A percentile compares a stretch with the other conserved stretches of the same genome.
Evolutionary conservation across 78 protist genomes (phyloP).

Genomic region (Polysphondylium violaceum): DNA sequence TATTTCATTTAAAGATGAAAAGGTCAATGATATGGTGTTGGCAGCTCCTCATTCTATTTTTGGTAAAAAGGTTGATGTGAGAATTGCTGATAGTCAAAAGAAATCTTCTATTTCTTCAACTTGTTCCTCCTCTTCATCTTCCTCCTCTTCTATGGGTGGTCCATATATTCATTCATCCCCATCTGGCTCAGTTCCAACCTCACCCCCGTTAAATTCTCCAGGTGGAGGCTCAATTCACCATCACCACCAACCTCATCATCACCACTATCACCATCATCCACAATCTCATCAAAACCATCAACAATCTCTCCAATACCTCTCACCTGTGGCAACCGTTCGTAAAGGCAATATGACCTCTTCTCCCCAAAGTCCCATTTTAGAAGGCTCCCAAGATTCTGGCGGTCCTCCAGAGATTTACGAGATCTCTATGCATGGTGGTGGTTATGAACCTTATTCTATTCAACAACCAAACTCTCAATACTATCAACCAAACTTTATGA

Average conservation of each 20-base stretch:
- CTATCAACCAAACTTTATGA: constrained; percentile 9
- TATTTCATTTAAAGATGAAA: constrained; percentile 44
- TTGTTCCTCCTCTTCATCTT: neutral
- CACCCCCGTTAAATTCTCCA: neutral
- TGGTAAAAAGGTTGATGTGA: constrained; percentile 67
- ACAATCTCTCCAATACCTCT: neutral
- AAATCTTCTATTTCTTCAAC: neutral
- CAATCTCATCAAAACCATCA: too few species aligned
- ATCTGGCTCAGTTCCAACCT: neutral
- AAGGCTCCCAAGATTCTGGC: neutral
- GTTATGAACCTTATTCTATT: neutral
- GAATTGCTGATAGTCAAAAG: constrained; percentile 63
- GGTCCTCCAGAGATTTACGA: neutral
- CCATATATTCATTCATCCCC: too few species aligned
- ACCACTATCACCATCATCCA: constrained; percentile 4
- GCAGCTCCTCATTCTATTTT: constrained; percentile 10
- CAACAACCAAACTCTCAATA: neutral
- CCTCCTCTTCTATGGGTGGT: neutral
- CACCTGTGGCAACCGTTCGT: neutral
- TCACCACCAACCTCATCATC: constrained; percentile 14
- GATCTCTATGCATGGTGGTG: neutral
- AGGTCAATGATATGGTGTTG: constrained; percentile 4
- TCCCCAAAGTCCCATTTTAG: neutral
- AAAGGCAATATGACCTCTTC: neutral
- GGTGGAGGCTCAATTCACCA: neutral